These are phyloP conservation scores for Guadua angustifolia DNA, from an alignment of 176 grass and related monocot genomes.

Conservation along the genomic window DNA sequence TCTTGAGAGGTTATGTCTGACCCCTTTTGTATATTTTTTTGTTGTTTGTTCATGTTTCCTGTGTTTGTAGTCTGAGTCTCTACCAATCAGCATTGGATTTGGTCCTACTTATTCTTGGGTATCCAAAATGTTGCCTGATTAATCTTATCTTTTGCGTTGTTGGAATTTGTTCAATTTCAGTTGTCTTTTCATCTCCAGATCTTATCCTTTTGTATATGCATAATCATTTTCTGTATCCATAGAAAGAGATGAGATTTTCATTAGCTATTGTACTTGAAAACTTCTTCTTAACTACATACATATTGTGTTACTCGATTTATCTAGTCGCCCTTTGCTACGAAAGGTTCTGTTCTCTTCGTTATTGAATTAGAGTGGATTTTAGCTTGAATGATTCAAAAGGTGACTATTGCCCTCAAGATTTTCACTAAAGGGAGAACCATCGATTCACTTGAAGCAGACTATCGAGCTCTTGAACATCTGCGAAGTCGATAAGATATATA, in stretches of 20 bases:
- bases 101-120: no score
- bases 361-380: constrained; percentile 22
- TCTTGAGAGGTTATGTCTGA: constrained; percentile 11
- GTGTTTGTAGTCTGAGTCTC: neutral
- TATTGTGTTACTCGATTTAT: constrained; percentile 1
- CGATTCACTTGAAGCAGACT: constrained; percentile 31
- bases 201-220: neutral
- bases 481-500: neutral
- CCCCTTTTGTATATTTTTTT: neutral
- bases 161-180: constrained; percentile 9
- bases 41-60: neutral
- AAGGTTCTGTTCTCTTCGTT: constrained; percentile 18
- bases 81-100: neutral
- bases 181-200: neutral
- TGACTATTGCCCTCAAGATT: neutral
- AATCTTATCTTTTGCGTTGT: neutral
- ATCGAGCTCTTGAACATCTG: neutral
- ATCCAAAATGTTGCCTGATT: neutral
- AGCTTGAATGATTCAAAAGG: neutral
- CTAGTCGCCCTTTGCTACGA: neutral
- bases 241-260: neutral
- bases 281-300: constrained; percentile 11
- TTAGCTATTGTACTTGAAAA: neutral
- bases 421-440: neutral
- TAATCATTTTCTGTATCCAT: neutral